Evolutionary conservation across 75 land plant species (phyloP).

Genomic region (Selaginella moellendorffii): DNA sequence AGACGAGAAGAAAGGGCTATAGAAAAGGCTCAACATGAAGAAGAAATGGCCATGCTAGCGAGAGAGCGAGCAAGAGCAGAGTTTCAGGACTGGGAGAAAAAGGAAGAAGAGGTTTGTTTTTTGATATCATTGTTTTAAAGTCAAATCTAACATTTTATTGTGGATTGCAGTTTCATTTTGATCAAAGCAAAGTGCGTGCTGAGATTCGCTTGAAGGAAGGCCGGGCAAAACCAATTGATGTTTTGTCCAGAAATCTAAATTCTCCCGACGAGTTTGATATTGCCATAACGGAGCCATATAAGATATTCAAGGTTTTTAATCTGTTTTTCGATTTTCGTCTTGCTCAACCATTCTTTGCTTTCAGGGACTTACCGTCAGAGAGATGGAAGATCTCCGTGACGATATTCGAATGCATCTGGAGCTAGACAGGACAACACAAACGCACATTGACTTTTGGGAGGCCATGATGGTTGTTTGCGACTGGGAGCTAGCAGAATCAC

Average conservation of each 20-base stretch:
- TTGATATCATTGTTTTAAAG: neutral
- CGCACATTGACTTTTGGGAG: constrained; percentile 89
- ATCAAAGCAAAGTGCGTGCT: constrained; percentile 94
- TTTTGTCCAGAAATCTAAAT: constrained; percentile 69
- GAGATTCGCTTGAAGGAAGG: constrained; percentile 89
- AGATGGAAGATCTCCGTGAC: constrained; percentile 90
- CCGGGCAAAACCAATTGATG: constrained; percentile 85
- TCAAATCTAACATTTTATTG: neutral
- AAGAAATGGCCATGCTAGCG: constrained; percentile 92
- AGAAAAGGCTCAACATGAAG: constrained; percentile 92
- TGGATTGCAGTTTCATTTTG: constrained; percentile 82
- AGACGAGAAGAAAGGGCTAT: constrained; percentile 92
- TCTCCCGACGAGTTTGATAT: constrained; percentile 68
- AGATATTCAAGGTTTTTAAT: constrained; percentile 91
- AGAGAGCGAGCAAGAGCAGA: constrained; percentile 94
- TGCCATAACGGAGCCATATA: constrained; percentile 83
- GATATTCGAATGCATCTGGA: constrained; percentile 94
- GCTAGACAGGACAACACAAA: constrained; percentile 72
- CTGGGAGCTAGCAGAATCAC: constrained; percentile 84
- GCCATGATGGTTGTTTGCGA: constrained; percentile 88
- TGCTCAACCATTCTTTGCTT: neutral
- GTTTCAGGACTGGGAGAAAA: constrained; percentile 96
- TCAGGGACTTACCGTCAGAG: constrained; percentile 95
- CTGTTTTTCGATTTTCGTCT: too few relatives aligned
- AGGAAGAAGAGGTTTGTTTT: constrained; percentile 78